Conservation (phyloP, 495 filamentous ascomycete genomes). For the Cairneyella variabilis region DNA sequence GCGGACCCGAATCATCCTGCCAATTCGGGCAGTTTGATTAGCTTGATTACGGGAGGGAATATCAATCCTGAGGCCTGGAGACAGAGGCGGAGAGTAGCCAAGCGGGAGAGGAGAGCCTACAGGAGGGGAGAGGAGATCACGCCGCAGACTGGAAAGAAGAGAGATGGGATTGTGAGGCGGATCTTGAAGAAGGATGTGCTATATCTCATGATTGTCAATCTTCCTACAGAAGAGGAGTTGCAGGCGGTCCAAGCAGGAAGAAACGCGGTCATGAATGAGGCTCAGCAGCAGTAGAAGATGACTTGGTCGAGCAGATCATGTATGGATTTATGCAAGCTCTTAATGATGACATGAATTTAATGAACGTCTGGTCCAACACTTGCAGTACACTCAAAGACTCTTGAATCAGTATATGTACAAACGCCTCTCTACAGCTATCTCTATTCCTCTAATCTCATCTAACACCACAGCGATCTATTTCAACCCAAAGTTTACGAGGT, state of each 20-base stretch:
- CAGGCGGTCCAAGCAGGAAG: conserved; percentile 26
- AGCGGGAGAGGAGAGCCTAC: conserved; percentile 2
- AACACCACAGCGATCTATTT: too few relatives aligned
- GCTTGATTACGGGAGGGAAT: conserved; percentile 41
- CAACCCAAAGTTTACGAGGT: too few relatives aligned
- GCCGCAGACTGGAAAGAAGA: background rate
- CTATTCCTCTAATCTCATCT: background rate
- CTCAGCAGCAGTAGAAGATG: background rate
- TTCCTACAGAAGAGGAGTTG: conserved; percentile 45
- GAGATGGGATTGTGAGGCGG: conserved; percentile 19
- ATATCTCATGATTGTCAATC: conserved; percentile 50
- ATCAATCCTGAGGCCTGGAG: conserved; percentile 23
- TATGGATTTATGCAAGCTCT: too few relatives aligned
- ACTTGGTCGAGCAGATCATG: too few relatives aligned
- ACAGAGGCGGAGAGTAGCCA: conserved; percentile 2
- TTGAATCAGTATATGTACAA: too few relatives aligned
- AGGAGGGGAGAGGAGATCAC: conserved; percentile 9
- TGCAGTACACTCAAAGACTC: too few relatives aligned
- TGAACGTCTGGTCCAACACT: too few relatives aligned
- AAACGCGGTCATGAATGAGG: background rate
- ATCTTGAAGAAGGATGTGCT: conserved; percentile 39
- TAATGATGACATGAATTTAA: too few relatives aligned
- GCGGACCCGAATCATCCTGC: conserved; percentile 52
- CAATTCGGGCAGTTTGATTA: conserved; percentile 34
- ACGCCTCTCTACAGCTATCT: too few relatives aligned